phyloP scores from a whole-genome alignment of 2,329 filamentous ascomycete genomes.

The Colletotrichum viniferum region DNA sequence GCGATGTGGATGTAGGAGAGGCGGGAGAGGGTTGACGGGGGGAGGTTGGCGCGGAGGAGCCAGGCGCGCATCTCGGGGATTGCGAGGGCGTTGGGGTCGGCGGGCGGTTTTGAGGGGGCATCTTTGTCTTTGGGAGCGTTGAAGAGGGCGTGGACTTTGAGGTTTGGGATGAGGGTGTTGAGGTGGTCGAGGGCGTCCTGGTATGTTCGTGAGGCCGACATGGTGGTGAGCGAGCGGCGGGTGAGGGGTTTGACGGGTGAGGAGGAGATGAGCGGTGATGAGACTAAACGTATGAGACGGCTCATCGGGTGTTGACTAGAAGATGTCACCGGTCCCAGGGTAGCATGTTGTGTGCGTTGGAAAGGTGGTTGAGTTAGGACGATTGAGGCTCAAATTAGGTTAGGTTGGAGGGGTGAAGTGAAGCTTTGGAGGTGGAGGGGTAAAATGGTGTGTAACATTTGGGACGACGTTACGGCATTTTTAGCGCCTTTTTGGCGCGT shows the following conservation, averaged over 20 bases:
- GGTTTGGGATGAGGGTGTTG: constrained; percentile 22
- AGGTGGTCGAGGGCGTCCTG: constrained; percentile 15
- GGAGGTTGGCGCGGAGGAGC: constrained; percentile 77
- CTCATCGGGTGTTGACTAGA: background rate
- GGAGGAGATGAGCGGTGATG: background rate
- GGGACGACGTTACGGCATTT: background rate
- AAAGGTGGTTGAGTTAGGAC: background rate
- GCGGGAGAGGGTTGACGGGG: constrained; percentile 44
- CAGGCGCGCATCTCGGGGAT: constrained; percentile 83
- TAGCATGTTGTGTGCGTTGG: background rate
- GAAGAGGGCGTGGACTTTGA: constrained; percentile 21
- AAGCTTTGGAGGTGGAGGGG: background rate
- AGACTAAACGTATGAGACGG: background rate
- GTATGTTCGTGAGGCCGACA: constrained; percentile 17
- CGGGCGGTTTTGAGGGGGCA: background rate
- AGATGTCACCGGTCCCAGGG: background rate
- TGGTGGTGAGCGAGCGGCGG: background rate
- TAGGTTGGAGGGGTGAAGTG: background rate
- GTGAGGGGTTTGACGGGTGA: background rate
- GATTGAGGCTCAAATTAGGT: background rate
- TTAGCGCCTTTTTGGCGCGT: background rate
- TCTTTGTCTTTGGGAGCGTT: background rate
- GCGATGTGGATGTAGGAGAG: constrained; percentile 61
- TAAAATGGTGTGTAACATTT: background rate
- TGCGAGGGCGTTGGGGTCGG: constrained; percentile 37